phyloP scores from a whole-genome alignment of 768 basidiomycete species.

The Lactarius sanguifluus region DNA sequence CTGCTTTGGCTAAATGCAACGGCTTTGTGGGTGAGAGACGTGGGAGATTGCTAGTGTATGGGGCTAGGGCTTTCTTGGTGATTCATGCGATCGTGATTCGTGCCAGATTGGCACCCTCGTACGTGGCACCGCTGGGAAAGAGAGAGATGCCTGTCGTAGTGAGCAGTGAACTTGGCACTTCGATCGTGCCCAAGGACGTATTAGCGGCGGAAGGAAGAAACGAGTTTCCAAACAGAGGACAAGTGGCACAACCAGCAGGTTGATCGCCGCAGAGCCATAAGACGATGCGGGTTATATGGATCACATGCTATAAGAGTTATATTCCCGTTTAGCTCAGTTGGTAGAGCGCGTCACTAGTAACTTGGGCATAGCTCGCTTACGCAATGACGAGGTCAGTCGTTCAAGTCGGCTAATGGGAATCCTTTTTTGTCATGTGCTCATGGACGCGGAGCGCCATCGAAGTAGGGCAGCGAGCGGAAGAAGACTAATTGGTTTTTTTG shows the following conservation, averaged over 20 bases:
- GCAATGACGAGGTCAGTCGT: constrained; percentile 65
- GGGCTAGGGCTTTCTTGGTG: not conserved
- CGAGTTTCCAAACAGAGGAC: not conserved
- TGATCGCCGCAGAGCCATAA: not conserved
- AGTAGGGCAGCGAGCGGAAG: not conserved
- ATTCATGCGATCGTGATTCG: not conserved
- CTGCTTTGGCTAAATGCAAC: not conserved
- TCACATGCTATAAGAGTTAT: not conserved
- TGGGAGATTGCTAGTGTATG: not conserved
- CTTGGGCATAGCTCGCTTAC: constrained; percentile 4
- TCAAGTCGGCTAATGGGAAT: constrained; percentile 51
- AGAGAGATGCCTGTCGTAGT: not conserved
- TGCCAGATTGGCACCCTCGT: not conserved
- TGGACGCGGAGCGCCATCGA: constrained; percentile 19
- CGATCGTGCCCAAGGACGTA: constrained; percentile 1
- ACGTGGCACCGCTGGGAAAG: not conserved
- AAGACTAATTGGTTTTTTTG: not conserved
- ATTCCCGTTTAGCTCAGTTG: constrained; percentile 41
- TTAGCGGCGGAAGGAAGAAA: constrained; percentile 5
- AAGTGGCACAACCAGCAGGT: too few relatives aligned
- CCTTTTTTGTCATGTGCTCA: constrained; percentile 9
- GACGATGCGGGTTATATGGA: constrained; percentile 5
- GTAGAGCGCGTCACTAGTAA: constrained; percentile 70
- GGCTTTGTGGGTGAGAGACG: not conserved
- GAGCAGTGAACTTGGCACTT: not conserved